Evolutionary conservation across 129 eudicot species (phyloP).

Genomic region (carrot (Daucus carota)): DNA sequence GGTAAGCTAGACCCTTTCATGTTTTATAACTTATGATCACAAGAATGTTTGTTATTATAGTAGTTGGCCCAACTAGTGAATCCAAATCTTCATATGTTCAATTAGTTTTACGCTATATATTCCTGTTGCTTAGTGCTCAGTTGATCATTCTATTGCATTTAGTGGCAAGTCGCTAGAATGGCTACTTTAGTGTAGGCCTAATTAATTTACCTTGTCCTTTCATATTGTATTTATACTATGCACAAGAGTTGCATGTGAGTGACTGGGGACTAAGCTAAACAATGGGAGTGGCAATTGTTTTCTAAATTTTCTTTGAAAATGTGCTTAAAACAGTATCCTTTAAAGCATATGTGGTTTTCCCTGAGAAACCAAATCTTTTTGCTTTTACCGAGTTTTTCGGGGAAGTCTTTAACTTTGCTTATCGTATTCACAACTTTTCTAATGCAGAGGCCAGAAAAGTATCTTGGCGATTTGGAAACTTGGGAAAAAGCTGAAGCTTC

Average conservation of each 20-base stretch:
- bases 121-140: no score
- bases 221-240: no score
- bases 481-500: slow-evolving; percentile 95
- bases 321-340: not conserved
- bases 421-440: not conserved
- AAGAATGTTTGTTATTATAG: no score
- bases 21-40: no score
- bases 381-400: not conserved
- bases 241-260: not conserved
- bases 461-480: slow-evolving; percentile 80
- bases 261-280: not conserved
- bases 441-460: slow-evolving; percentile 90
- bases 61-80: no score
- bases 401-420: not conserved
- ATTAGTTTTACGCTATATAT: no score
- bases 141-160: no score
- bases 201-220: no score
- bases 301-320: not conserved
- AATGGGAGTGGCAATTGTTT: not conserved
- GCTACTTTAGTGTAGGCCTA: no score
- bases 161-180: no score
- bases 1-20: no score
- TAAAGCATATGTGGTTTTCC: not conserved
- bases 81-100: no score
- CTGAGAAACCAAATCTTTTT: not conserved